Evolutionary conservation across 257 asterid genomes (phyloP).

Genomic region (Nicotiana benthamiana): DNA sequence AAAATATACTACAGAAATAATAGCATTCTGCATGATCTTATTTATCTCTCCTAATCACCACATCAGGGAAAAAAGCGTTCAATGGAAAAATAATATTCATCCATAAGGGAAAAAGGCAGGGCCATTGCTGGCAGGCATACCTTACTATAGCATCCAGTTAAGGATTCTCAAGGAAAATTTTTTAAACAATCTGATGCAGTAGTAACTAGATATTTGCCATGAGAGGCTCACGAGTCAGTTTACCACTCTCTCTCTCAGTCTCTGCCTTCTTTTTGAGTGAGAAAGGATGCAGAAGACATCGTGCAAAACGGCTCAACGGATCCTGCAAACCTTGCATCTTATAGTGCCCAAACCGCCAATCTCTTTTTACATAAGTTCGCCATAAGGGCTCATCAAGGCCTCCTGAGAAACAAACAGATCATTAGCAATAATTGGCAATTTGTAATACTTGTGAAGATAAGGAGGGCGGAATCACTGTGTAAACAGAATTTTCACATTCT

Average conservation of each 20-base stretch:
- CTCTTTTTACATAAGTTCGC: slow-evolving; percentile 51
- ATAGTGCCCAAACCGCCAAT: slow-evolving; percentile 94
- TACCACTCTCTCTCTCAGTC: slow-evolving; percentile 27
- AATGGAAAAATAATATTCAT: no score
- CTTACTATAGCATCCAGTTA: background rate
- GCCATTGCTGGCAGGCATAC: background rate
- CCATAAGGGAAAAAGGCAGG: background rate
- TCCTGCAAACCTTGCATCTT: slow-evolving; percentile 92
- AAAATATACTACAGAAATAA: background rate
- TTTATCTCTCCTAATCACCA: background rate
- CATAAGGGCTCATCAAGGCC: slow-evolving; percentile 75
- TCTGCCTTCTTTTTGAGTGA: slow-evolving; percentile 29
- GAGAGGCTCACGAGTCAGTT: slow-evolving; percentile 49
- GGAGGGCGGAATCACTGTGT: background rate
- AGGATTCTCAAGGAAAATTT: slow-evolving; percentile 1
- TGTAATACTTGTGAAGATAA: background rate
- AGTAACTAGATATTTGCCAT: background rate
- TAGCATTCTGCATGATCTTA: background rate
- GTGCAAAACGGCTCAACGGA: slow-evolving; percentile 71
- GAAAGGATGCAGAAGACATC: slow-evolving; percentile 43
- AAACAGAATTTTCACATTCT: background rate
- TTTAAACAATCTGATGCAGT: background rate
- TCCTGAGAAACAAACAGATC: slow-evolving; percentile 32
- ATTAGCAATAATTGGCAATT: background rate
- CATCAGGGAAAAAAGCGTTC: background rate